phyloP scores from a whole-genome alignment of 1,284 basidiomycete species.

The Pseudozyma tsukubaensis region DNA sequence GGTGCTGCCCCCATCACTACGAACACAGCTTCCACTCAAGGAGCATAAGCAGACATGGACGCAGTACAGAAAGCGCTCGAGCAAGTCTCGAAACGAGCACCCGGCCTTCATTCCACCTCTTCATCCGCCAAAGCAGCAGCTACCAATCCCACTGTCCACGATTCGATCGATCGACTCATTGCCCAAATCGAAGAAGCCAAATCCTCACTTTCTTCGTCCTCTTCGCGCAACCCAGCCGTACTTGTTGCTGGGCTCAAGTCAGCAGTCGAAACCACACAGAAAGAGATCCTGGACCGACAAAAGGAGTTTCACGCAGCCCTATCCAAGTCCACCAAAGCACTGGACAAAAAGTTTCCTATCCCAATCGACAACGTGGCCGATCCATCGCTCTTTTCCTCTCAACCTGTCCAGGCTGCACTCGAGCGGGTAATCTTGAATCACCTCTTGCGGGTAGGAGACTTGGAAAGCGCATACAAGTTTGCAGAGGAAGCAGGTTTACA shows the following conservation, averaged over 20 bases:
- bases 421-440: conserved; percentile 57
- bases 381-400: conserved; percentile 51
- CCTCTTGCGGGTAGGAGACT: conserved; percentile 58
- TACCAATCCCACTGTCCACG: conserved; percentile 41
- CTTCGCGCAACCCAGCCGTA: conserved; percentile 14
- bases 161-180: conserved; percentile 58
- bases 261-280: conserved; percentile 42
- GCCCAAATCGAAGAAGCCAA: conserved; percentile 52
- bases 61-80: conserved; percentile 61
- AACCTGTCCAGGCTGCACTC: conserved; percentile 48
- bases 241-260: conserved; percentile 39
- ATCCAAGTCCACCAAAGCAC: conserved; percentile 54
- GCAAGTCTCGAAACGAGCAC: conserved; percentile 46
- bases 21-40: no score
- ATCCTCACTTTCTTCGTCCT: conserved; percentile 22
- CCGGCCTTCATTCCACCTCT: conserved; percentile 44
- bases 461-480: conserved; percentile 48
- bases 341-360: conserved; percentile 62
- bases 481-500: conserved; percentile 33
- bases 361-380: conserved; percentile 55
- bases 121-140: conserved; percentile 31
- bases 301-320: conserved; percentile 59
- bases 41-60: conserved; percentile 45
- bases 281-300: conserved; percentile 55
- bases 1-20: no score